phyloP scores from a whole-genome alignment of 768 basidiomycete species.

The Suillus decipiens region DNA sequence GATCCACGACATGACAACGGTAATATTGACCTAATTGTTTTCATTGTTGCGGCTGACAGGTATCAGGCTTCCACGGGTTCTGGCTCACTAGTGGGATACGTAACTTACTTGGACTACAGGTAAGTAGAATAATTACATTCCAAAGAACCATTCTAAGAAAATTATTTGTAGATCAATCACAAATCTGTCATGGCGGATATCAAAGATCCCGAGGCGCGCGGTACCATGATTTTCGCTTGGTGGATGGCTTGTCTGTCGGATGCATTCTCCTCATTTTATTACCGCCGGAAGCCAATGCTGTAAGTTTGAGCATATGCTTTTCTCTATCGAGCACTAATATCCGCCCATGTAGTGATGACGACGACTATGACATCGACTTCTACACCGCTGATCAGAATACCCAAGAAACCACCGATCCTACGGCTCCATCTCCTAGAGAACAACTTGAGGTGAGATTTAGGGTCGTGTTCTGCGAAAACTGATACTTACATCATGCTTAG shows the following conservation, averaged over 20 bases:
- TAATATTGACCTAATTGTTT: slow-evolving; percentile 33
- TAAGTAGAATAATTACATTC: slow-evolving; percentile 28
- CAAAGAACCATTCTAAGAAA: slow-evolving; percentile 11
- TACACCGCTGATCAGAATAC: slow-evolving; percentile 70
- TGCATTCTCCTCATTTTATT: slow-evolving; percentile 81
- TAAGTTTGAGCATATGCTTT: slow-evolving; percentile 33
- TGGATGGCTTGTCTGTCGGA: slow-evolving; percentile 91
- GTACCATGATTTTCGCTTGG: slow-evolving; percentile 90
- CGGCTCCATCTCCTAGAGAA: slow-evolving; percentile 68
- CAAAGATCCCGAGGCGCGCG: slow-evolving; percentile 71
- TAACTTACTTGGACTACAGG: slow-evolving; percentile 76
- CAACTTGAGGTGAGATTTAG: slow-evolving; percentile 66
- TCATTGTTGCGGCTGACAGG: slow-evolving; percentile 20
- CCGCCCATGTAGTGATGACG: slow-evolving; percentile 58
- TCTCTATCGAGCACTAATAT: slow-evolving; percentile 23
- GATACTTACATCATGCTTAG: slow-evolving; percentile 35
- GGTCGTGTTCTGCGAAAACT: not conserved
- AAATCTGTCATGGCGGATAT: slow-evolving; percentile 76
- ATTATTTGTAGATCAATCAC: slow-evolving; percentile 67
- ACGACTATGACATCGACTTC: slow-evolving; percentile 89
- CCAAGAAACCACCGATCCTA: slow-evolving; percentile 48
- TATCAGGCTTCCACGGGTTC: slow-evolving; percentile 78
- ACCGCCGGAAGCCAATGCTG: slow-evolving; percentile 81
- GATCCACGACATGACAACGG: slow-evolving; percentile 72
- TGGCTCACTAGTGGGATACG: slow-evolving; percentile 81